Evolutionary conservation across 768 basidiomycete species (phyloP), one percentile per base, ranked within the genome.

Genomic region (Antrodiella citrinella): DNA sequence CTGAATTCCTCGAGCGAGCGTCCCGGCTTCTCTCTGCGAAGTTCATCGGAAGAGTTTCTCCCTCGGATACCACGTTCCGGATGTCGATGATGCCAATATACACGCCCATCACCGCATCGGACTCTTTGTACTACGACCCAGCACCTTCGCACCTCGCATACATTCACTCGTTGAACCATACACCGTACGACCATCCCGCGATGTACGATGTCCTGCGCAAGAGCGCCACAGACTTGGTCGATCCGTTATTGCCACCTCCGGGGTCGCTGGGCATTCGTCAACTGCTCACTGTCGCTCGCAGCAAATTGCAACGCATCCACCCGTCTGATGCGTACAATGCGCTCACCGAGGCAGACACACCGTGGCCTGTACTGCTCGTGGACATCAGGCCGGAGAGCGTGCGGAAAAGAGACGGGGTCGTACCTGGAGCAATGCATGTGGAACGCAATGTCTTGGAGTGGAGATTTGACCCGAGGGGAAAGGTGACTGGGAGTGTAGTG

Each of bases 361-460:
- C 69, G 3, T 79, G 78, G 38, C 85, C 86, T 1, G 82, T 80
- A 1, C 75, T 89, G 49, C 71, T 91, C 39, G 86, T 91, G 4
- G 88, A 90, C 62, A 88, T 90, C 47, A 80, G 88, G 4, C 77
- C 86, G 0, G 75, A 71, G 35, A 73, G 71, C 4, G 78, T 86
- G 62, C 75, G 88, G 13, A 70, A 71, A 4, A 62, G 61, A 44
- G 67, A 76, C 25, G 88, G 88, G 0, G 72, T 67, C 0, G 82
- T 90, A 49, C 71, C 71, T 5, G 85, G 87, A 0, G 75, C 86
- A n/a, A 66, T 89, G 49, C 67, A 85, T 48, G 76, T 90, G 51
- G 87, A 89, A 58, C 74, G 87, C 20, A 89, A 86, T 59, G 76
- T 81, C 4, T 72, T 91, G 48, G 88, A 91, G 62, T 88, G 86